Evolutionary conservation across 176 grass and related monocot species (phyloP), one percentile per base, ranked within the genome.

Genomic region (Cymbopogon citratus): DNA sequence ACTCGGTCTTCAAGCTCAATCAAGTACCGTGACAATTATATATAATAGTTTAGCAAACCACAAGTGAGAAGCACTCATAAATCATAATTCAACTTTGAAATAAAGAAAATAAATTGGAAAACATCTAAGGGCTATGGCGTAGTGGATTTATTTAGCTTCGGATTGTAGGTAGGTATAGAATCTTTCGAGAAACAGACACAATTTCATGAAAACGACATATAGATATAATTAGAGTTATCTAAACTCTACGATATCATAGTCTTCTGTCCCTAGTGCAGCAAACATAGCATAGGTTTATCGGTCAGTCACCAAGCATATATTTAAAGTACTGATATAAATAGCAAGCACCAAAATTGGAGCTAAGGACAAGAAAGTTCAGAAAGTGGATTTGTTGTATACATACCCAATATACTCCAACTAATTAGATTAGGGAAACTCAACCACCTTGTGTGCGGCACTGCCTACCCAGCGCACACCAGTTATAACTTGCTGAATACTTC

Each of bases 81-180:
- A 45, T 21, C 59, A 18, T 45, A 66, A 27, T 59, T 54, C 56
- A 43, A 5, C 57, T 72, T 45, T 36, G 12, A 36, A 80, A 54
- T 9, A 52, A 52, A 19, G 15, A 52, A 52, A 54, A 54, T 54
- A 54, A 54, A 51, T 5, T 52, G 1, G 51, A 9, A 19, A 19
- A 21, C 73, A 83, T 71, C 44, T 73, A 36, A 49, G 56, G 49
- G 18, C 49, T 19, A 24, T 12, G 35, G 67, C 3, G n/a, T 9
- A 43, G 26, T 81, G 52, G 62, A 48, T 83, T 80, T n/a, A 3
- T 33, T 2, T 62, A 73, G 43, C 56, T 86, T 80, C 77, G 66
- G 45, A 46, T 54, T 21, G 34, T 48, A 51, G 71, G 54, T 29
- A 40, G 64, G 70, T 49, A 56, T 23, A 52, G 40, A 81, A 62